Percentiles rank a stretch among this genome's conserved stretches.
Conservation (phyloP, 202 grass and related monocot species). For the Schoenoplectus tabernaemontani region DNA sequence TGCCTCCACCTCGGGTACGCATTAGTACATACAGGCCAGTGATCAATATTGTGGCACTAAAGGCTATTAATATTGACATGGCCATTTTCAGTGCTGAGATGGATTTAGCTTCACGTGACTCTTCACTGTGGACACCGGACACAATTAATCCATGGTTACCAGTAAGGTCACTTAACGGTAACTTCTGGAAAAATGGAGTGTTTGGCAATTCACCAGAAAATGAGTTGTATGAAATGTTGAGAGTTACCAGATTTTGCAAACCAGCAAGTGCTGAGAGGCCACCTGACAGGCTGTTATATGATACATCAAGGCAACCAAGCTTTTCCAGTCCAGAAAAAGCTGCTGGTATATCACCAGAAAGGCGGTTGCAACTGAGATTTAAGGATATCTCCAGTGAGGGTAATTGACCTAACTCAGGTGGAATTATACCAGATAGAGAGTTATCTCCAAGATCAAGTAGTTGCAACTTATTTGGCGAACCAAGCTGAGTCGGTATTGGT, state of each 20-base stretch:
- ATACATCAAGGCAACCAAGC: constrained; percentile 70
- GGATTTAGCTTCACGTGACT: constrained; percentile 25
- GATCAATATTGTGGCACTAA: constrained; percentile 48
- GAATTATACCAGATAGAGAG: constrained; percentile 57
- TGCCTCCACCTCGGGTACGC: constrained; percentile 29
- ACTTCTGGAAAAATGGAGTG: constrained; percentile 79
- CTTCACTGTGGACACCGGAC: constrained; percentile 12
- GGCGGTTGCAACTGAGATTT: constrained; percentile 81
- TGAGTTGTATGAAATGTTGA: constrained; percentile 75
- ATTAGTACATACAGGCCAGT: constrained; percentile 45
- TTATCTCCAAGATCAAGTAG: constrained; percentile 71
- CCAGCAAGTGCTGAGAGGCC: constrained; percentile 38
- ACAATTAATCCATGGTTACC: constrained; percentile 66
- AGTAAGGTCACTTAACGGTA: constrained; percentile 66
- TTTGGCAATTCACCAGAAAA: constrained; percentile 78
- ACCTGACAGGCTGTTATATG: constrained; percentile 73
- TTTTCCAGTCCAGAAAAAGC: constrained; percentile 51
- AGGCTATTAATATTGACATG: constrained; percentile 61
- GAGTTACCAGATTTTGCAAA: constrained; percentile 72
- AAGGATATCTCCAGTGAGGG: constrained; percentile 71
- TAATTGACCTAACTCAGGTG: constrained; percentile 56
- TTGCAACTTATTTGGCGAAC: constrained; percentile 77
- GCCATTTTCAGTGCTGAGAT: constrained; percentile 60
- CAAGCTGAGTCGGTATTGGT: constrained; percentile 52
- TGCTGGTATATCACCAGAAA: constrained; percentile 60